A percentile compares a stretch with the other conserved stretches of the same genome.
Evolutionary conservation across 2,329 filamentous ascomycete species (phyloP).

Genomic region (Albifimbria verrucaria): DNA sequence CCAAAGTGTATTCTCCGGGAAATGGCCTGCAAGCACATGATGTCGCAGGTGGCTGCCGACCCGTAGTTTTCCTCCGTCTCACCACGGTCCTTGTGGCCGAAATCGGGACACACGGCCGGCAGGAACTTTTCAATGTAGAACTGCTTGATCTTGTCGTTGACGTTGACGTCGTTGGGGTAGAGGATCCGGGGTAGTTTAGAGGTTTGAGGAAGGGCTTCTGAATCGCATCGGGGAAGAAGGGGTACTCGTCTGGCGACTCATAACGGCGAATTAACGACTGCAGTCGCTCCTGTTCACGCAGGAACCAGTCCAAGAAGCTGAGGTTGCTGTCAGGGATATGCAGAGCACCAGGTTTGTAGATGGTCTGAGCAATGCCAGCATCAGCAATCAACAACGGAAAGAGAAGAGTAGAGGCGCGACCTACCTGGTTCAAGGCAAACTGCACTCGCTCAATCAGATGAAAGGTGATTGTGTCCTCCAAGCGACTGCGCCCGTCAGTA

Average conservation of each 20-base stretch:
- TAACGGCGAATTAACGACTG: constrained; percentile 93
- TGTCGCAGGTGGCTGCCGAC: constrained; percentile 85
- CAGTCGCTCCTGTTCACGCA: constrained; percentile 82
- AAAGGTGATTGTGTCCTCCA: constrained; percentile 97
- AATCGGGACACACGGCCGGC: constrained; percentile 76
- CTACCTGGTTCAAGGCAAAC: constrained; percentile 75
- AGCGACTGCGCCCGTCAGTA: constrained; percentile 58
- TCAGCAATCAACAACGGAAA: constrained; percentile 10
- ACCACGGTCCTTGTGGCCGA: constrained; percentile 73
- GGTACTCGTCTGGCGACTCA: constrained; percentile 94
- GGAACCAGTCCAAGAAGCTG: constrained; percentile 92
- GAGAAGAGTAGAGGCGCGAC: constrained; percentile 5
- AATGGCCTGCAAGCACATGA: constrained; percentile 83
- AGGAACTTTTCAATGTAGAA: constrained; percentile 83
- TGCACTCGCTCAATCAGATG: constrained; percentile 97
- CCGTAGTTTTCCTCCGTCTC: constrained; percentile 95
- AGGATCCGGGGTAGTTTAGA: constrained; percentile 86
- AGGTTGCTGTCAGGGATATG: constrained; percentile 69
- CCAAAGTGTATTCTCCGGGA: constrained; percentile 94
- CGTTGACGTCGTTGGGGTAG: constrained; percentile 83
- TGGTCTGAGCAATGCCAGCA: constrained; percentile 50
- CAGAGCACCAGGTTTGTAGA: constrained; percentile 81
- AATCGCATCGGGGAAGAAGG: constrained; percentile 85
- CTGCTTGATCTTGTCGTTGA: constrained; percentile 82
- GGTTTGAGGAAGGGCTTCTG: constrained; percentile 81